Evolutionary conservation across 2,329 filamentous ascomycete species (phyloP).

Genomic region (Cytospora piceicola): DNA sequence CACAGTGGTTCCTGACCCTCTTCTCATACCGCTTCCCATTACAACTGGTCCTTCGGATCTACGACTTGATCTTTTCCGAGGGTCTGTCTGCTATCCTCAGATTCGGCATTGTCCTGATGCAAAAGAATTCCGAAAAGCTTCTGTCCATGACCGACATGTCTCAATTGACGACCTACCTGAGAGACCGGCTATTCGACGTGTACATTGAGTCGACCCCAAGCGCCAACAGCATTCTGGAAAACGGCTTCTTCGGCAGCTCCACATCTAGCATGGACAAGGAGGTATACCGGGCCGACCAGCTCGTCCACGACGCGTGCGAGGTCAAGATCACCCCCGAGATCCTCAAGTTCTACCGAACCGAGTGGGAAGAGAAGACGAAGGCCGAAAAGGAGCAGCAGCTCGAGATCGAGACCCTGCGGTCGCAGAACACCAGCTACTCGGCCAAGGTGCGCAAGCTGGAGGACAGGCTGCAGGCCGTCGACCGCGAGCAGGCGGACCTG

Average conservation of each 20-base stretch:
- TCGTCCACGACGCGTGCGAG: conserved; percentile 90
- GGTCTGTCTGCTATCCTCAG: conserved; percentile 91
- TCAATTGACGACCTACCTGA: conserved; percentile 84
- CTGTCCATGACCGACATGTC: conserved; percentile 90
- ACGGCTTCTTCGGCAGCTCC: conserved; percentile 94
- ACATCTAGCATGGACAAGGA: conserved; percentile 91
- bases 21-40: conserved; percentile 97
- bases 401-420: conserved; percentile 76
- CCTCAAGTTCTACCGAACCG: conserved; percentile 76
- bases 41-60: conserved; percentile 93
- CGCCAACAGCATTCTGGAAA: conserved; percentile 90
- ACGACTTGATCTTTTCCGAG: conserved; percentile 92
- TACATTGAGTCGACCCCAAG: conserved; percentile 96
- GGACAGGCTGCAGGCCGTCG: conserved; percentile 83
- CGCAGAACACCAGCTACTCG: conserved; percentile 68
- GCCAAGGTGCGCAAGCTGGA: conserved; percentile 82
- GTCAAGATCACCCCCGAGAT: conserved; percentile 83
- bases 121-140: conserved; percentile 81
- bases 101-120: conserved; percentile 94
- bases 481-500: conserved; percentile 86
- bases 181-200: conserved; percentile 92
- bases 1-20: conserved; percentile 98
- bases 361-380: conserved; percentile 93
- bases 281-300: conserved; percentile 89
- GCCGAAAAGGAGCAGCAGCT: conserved; percentile 79